These are phyloP conservation scores for Nemania sp. DNA, from an alignment of 2,329 filamentous ascomycete species.

Conservation along the genomic window DNA sequence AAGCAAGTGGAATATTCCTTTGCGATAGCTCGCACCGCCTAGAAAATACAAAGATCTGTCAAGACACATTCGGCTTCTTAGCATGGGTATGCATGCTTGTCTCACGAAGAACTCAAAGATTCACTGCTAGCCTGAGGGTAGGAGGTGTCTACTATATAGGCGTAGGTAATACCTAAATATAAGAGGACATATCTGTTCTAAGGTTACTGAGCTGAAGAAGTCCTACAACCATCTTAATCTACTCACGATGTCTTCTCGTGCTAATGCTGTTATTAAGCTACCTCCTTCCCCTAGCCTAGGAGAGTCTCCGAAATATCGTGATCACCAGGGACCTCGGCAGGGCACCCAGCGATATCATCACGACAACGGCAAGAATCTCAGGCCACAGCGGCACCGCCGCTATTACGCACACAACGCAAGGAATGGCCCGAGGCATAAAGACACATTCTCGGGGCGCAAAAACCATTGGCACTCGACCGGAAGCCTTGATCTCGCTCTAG, in stretches of 20 bases:
- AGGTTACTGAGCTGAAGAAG: background rate
- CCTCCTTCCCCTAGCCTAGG: background rate
- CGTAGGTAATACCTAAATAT: background rate
- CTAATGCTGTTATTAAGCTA: background rate
- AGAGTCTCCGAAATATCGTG: background rate
- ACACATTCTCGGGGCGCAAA: background rate
- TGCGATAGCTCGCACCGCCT: background rate
- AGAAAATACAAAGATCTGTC: background rate
- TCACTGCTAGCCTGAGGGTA: background rate
- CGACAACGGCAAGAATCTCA: background rate
- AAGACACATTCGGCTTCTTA: background rate
- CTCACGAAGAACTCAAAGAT: background rate
- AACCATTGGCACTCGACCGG: slow-evolving; percentile 34
- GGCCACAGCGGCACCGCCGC: background rate
- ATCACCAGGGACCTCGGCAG: background rate
- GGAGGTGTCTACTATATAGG: background rate
- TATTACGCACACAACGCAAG: background rate
- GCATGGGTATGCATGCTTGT: slow-evolving; percentile 5
- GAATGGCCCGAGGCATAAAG: background rate
- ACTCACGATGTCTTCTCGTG: background rate
- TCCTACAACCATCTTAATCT: background rate
- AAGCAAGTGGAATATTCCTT: background rate
- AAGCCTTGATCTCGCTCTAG: slow-evolving; percentile 48
- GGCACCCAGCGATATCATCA: background rate
- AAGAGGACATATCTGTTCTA: background rate